Conservation (phyloP, 441 rosid species). For the Gossypium aridum region DNA sequence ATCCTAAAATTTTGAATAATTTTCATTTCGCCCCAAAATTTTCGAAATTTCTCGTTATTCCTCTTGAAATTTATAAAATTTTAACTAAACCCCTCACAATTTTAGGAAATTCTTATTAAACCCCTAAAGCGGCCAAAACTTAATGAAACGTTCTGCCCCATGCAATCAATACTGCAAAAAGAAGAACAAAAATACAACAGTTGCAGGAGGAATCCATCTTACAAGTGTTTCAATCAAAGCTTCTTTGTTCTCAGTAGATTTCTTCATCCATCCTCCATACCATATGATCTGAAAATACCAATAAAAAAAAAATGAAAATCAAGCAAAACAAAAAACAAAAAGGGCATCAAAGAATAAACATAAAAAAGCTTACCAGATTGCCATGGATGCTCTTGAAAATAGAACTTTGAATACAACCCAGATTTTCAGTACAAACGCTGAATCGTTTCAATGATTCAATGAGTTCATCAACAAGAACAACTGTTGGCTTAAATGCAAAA, state of each 20-base stretch:
- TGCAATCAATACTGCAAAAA: background rate
- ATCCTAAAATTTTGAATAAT: no score
- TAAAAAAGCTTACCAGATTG: slow-evolving; percentile 33
- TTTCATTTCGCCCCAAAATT: no score
- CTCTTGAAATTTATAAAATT: no score
- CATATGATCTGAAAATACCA: slow-evolving; percentile 39
- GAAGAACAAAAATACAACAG: background rate
- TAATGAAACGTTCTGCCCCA: no score
- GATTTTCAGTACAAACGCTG: slow-evolving; percentile 25
- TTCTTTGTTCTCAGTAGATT: slow-evolving; percentile 37
- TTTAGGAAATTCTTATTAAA: no score
- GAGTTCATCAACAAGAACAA: slow-evolving; percentile 35
- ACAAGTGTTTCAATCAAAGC: slow-evolving; percentile 32
- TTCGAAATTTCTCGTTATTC: no score
- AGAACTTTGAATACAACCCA: slow-evolving; percentile 54
- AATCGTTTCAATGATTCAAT: slow-evolving; percentile 34
- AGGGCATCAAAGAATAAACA: background rate
- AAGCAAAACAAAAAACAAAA: background rate
- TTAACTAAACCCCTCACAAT: no score
- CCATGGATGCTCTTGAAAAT: slow-evolving; percentile 63
- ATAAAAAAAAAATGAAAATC: background rate
- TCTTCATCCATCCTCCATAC: slow-evolving; percentile 65
- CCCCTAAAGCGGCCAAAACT: no score
- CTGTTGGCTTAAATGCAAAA: slow-evolving; percentile 37
- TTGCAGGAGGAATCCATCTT: slow-evolving; percentile 15